Base-by-base conservation (phyloP, 495 filamentous ascomycete species). In the Daldinia vernicosa region DNA sequence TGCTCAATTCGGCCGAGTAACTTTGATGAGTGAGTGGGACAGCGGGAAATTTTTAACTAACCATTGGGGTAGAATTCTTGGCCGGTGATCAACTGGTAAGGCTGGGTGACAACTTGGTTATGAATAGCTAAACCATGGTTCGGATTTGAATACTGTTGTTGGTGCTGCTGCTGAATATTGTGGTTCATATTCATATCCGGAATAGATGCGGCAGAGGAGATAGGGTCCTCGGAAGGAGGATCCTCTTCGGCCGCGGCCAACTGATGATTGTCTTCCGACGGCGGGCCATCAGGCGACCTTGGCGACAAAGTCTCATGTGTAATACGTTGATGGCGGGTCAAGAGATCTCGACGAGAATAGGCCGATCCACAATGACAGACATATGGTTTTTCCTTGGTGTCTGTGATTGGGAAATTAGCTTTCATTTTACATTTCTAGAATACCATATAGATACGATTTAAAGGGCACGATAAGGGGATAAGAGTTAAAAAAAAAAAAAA, bases 361-460 rank as follows among this genome's bases (percentile, higher is more conserved):
- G 83, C 82, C 47, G 84, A 81, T 75, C 84, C 84, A 79, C 84
- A 86, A 74, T 82, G 84, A 69, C 84, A 86, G 45, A 83, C 80
- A 70, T 85, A 86, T 14, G 84, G 84, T 64, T 86, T 86, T 72
- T 86, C 84, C 60, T 85, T 85, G 33, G 84, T 86, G 72, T 86
- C 84, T 86, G 71, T 26, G 47, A 53, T 26, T 52, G 15, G 33
- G 51, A 57, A 45, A 68, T 75, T 71, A 77, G 73, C 58, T 32
- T 69, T 47, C 35, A 4, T 24, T 47, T 47, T 47, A 22, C 8
- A 47, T 47, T 47, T 47, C 17, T 24, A 47, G 19, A 24, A 24
- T 3, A 47, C 22, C 22, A 47, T 47, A 6, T 40, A 40, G 19
- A 47, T 24, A 47, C 19, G 43, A 47, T 47, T 47, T 12, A 47